phyloP scores from a whole-genome alignment of 441 rosid genomes.

The Populus hybrid region DNA sequence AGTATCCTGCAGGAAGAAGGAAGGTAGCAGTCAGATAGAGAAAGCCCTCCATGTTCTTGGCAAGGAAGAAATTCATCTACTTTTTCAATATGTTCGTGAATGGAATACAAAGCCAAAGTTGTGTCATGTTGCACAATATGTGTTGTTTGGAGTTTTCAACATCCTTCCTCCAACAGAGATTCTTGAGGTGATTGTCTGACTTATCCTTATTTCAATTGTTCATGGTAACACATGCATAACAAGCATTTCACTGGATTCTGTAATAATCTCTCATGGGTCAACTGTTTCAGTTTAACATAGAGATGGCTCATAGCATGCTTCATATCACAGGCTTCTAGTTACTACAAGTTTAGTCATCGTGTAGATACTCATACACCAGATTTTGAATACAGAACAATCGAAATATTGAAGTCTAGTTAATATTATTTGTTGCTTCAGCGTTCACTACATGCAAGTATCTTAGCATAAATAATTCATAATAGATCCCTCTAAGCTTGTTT shows the following conservation, averaged over 20 bases:
- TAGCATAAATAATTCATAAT: slow-evolving; percentile 24
- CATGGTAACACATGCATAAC: background rate
- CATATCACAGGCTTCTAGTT: background rate
- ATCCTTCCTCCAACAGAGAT: slow-evolving; percentile 74
- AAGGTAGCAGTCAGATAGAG: slow-evolving; percentile 45
- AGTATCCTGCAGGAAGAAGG: slow-evolving; percentile 50
- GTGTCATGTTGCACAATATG: slow-evolving; percentile 82
- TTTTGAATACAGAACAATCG: background rate
- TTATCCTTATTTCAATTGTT: background rate
- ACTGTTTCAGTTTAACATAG: background rate
- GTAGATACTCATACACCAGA: background rate
- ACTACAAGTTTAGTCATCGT: background rate
- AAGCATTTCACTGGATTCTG: background rate
- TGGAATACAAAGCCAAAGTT: slow-evolving; percentile 95
- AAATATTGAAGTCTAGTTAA: background rate
- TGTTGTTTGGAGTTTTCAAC: slow-evolving; percentile 69
- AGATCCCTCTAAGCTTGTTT: background rate
- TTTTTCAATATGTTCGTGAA: slow-evolving; percentile 82
- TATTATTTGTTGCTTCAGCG: background rate
- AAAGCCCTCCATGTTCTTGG: slow-evolving; percentile 65
- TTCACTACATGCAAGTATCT: slow-evolving; percentile 11
- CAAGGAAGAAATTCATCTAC: slow-evolving; percentile 63
- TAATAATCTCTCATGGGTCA: background rate
- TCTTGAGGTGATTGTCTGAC: slow-evolving; percentile 52
- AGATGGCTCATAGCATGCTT: background rate